Conservation (phyloP, 495 filamentous ascomycete species). For the Xylaria telfairii region DNA sequence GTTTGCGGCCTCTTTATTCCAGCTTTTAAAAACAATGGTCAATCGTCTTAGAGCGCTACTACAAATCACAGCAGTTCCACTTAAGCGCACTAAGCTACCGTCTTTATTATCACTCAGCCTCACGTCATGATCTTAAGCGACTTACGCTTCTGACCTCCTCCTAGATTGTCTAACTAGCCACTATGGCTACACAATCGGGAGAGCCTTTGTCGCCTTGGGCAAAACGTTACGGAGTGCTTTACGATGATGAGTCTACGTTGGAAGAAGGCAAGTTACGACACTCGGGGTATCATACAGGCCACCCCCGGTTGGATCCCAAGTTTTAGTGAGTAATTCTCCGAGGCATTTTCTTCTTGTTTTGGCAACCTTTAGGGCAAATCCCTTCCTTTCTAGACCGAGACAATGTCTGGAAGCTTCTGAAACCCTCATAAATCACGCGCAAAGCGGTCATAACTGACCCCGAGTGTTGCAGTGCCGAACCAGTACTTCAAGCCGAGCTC, state of each 20-base stretch:
- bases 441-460: too few relatives aligned
- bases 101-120: background rate
- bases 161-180: background rate
- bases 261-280: background rate
- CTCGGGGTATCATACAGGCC: background rate
- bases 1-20: conserved; percentile 3
- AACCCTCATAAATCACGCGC: too few relatives aligned
- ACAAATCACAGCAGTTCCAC: background rate
- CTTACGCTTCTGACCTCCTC: background rate
- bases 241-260: background rate
- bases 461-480: too few relatives aligned
- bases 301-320: conserved; percentile 1
- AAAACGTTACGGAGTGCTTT: background rate
- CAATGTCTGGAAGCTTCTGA: too few relatives aligned
- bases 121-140: background rate
- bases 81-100: background rate
- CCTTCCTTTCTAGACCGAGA: too few relatives aligned
- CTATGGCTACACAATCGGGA: background rate
- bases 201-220: conserved; percentile 13
- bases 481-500: background rate
- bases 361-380: too few relatives aligned
- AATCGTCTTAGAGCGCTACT: background rate
- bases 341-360: too few relatives aligned
- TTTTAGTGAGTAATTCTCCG: too few relatives aligned
- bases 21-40: background rate